Base-by-base conservation (phyloP, 2,329 filamentous ascomycete genomes). In the Fusarium mexicanum region DNA sequence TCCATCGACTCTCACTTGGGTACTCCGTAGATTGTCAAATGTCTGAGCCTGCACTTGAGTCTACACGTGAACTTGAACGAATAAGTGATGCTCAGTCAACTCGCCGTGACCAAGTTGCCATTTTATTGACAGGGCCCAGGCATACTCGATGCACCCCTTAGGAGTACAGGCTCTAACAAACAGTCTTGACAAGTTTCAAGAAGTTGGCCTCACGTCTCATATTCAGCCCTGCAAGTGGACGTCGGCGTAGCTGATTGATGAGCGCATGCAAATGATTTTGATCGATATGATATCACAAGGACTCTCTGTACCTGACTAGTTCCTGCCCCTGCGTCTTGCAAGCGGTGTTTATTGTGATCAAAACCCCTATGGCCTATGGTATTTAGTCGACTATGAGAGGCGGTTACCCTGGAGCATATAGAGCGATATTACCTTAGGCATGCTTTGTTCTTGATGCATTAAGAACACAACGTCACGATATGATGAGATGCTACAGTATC, bases 161-260 rank as follows among this genome's bases (percentile, higher is more conserved):
- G 24, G 47, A 26, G 40, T 41, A 43, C 51, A 31, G 38, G 60
- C 35, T 50, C 48, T 41, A 44, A 50, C 57, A 38, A 31, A 33
- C 31, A 50, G 48, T 67, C 64, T 50, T 62, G 66, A 67, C 54
- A 71, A 41, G 38, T 66, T 60, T 67, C 69, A 74, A 76, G 61
- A 74, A 69, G 8, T 35, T 64, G 59, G 65, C 62, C 72, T 76
- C 73, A 61, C 69, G 72, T 76, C 68, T 70, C 72, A 73, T 59
- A 72, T 74, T 50, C 67, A 64, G 64, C 65, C 67, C 64, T 69
- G 69, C 65, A 71, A 53, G 37, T 41, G 44, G 63, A 66, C 26
- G 44, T 40, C 20, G 33, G 35, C 35, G 61, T 67, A 54, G 63
- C 54, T 48, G 33, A 48, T 50, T 76, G 53, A 76, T 75, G 74